phyloP scores from a whole-genome alignment of 169 alveolate genomes.

The Plasmodium gallinaceum region DNA sequence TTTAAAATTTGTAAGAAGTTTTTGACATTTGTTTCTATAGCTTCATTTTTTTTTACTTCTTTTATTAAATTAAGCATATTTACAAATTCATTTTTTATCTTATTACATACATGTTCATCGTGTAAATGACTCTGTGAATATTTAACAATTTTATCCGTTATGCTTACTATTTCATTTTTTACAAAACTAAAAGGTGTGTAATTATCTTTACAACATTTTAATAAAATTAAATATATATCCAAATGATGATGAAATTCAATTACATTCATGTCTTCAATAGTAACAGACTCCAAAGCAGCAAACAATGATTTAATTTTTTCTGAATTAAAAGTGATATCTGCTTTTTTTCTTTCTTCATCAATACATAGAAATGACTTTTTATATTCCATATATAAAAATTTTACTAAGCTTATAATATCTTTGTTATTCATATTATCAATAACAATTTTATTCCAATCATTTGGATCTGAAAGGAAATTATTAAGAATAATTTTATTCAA shows the following conservation, averaged over 20 bases:
- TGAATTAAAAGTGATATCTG: constrained; percentile 19
- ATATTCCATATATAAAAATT: constrained; percentile 43
- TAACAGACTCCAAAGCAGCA: constrained; percentile 34
- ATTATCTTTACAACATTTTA: constrained; percentile 71
- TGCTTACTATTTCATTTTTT: constrained; percentile 62
- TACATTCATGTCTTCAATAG: constrained; percentile 35
- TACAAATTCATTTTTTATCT: constrained; percentile 56
- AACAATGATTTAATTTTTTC: constrained; percentile 63
- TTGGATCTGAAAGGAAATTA: constrained; percentile 27
- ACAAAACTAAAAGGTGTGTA: constrained; percentile 66
- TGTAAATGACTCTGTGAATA: constrained; percentile 46
- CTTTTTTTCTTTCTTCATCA: constrained; percentile 38
- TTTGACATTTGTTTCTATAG: constrained; percentile 39
- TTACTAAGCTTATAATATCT: constrained; percentile 44
- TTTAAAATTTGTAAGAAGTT: constrained; percentile 28
- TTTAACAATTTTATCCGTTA: constrained; percentile 40
- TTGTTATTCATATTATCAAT: constrained; percentile 43
- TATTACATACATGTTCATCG: constrained; percentile 41
- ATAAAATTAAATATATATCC: constrained; percentile 38
- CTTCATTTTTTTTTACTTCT: constrained; percentile 62
- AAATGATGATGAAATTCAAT: constrained; percentile 50
- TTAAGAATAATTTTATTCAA: constrained; percentile 15
- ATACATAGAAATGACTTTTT: constrained; percentile 39
- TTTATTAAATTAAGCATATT: constrained; percentile 50
- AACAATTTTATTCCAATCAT: constrained; percentile 50